Percentiles rank a stretch among this genome's conserved stretches.
These are phyloP conservation scores for Globisporangium heterothallicum DNA, from an alignment of 352 stramenopile species.

Conservation along the genomic window DNA sequence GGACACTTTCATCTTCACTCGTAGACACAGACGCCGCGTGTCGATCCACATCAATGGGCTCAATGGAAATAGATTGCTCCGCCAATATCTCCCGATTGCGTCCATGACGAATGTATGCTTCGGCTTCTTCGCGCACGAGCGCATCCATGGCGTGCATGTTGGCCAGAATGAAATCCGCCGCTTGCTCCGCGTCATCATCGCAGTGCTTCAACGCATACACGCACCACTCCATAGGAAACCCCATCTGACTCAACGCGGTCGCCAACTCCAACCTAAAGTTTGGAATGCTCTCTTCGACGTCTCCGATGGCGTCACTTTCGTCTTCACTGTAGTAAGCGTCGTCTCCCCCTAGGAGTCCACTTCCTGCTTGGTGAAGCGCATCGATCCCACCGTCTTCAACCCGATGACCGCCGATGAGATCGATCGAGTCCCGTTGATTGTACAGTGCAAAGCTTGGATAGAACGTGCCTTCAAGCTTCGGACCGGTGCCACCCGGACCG, in stretches of 20 bases:
- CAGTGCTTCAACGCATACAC: conserved; percentile 77
- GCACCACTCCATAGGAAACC: conserved; percentile 86
- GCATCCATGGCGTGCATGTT: conserved; percentile 83
- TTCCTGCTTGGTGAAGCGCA: conserved; percentile 24
- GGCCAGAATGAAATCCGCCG: conserved; percentile 77
- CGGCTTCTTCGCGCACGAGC: conserved; percentile 69
- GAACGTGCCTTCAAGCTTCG: conserved; percentile 83
- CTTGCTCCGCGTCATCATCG: conserved; percentile 78
- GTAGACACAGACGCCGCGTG: neutral
- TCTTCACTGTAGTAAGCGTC: conserved; percentile 83
- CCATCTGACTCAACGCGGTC: conserved; percentile 79
- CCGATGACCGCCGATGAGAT: conserved; percentile 78
- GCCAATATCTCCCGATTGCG: conserved; percentile 44
- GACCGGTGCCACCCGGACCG: conserved; percentile 75
- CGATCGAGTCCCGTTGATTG: conserved; percentile 84
- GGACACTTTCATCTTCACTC: conserved; percentile 10
- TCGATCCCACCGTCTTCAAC: conserved; percentile 57
- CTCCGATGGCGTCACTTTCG: conserved; percentile 48
- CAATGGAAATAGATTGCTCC: conserved; percentile 7
- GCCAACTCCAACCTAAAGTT: conserved; percentile 85
- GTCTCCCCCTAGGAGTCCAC: conserved; percentile 33
- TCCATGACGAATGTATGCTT: conserved; percentile 37
- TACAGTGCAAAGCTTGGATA: conserved; percentile 85
- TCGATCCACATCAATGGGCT: neutral
- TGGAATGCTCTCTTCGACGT: conserved; percentile 52